Evolutionary conservation across 2,329 filamentous ascomycete genomes (phyloP).

Genomic region (Coniochaeta sp.): DNA sequence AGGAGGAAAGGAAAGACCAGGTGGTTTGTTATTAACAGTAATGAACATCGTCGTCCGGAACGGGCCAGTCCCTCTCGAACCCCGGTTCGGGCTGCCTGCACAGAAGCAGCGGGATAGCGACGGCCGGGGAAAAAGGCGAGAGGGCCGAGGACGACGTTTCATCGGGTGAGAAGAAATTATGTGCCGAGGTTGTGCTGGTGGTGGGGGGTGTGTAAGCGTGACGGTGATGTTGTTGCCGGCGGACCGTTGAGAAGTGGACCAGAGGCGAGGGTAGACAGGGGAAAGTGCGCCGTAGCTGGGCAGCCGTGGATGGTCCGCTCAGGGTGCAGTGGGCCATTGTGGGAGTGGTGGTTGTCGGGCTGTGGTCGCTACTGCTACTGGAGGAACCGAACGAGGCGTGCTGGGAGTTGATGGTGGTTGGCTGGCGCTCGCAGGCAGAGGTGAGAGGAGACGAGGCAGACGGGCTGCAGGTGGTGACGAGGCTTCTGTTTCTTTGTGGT

Average conservation of each 20-base stretch:
- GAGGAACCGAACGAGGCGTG: constrained; percentile 3
- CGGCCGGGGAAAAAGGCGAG: too few relatives aligned
- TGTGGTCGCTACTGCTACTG: not conserved
- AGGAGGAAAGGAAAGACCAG: not conserved
- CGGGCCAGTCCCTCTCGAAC: constrained; percentile 1
- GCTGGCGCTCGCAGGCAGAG: not conserved
- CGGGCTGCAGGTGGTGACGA: not conserved
- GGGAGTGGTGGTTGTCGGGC: not conserved
- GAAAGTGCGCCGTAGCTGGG: not conserved
- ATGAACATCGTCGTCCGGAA: not conserved
- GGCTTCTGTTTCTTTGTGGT: not conserved
- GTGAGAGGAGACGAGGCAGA: not conserved
- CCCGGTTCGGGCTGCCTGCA: not conserved
- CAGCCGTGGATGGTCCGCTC: constrained; percentile 4
- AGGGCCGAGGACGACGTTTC: not conserved
- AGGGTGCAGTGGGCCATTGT: constrained; percentile 4
- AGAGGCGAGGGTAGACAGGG: not conserved
- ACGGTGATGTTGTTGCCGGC: not conserved
- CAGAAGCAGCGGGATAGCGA: not conserved
- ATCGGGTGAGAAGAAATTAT: not conserved
- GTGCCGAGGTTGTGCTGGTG: too few relatives aligned
- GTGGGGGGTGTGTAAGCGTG: not conserved
- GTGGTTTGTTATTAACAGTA: not conserved
- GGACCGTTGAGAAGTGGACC: not conserved
- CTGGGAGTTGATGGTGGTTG: not conserved